These are phyloP conservation scores for Emericellopsis terricola DNA, from an alignment of 495 filamentous ascomycete genomes.

Conservation along the genomic window DNA sequence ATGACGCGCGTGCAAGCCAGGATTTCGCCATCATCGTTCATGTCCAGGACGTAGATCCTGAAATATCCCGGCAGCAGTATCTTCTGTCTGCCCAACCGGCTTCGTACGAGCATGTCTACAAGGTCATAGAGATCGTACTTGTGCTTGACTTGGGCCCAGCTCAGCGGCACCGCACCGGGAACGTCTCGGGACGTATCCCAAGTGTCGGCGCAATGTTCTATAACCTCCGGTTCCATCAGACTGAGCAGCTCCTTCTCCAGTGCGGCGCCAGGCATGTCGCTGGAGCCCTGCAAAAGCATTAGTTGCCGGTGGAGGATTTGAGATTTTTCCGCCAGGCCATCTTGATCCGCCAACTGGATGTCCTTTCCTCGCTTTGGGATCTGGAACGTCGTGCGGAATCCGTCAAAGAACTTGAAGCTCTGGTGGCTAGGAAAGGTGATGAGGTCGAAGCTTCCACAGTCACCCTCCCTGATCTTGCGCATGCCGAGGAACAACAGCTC, in stretches of 20 bases:
- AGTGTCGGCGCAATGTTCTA: conserved; percentile 2
- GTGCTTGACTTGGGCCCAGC: background rate
- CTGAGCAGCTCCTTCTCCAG: conserved; percentile 1
- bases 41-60: background rate
- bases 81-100: background rate
- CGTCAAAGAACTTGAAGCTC: too few species aligned
- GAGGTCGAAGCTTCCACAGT: too few species aligned
- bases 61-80: background rate
- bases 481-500: too few species aligned
- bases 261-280: too few species aligned
- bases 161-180: background rate
- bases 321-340: too few species aligned
- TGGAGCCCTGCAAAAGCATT: too few species aligned
- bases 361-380: too few species aligned
- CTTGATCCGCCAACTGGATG: too few species aligned
- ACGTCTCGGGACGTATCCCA: background rate
- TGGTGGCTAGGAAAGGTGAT: too few species aligned
- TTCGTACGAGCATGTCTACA: background rate
- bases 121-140: background rate
- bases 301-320: too few species aligned
- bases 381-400: too few species aligned
- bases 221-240: conserved; percentile 6
- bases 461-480: too few species aligned
- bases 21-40: background rate
- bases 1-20: background rate